Conservation (phyloP, 2,329 filamentous ascomycete genomes). For the Lecanicillium sp. region DNA sequence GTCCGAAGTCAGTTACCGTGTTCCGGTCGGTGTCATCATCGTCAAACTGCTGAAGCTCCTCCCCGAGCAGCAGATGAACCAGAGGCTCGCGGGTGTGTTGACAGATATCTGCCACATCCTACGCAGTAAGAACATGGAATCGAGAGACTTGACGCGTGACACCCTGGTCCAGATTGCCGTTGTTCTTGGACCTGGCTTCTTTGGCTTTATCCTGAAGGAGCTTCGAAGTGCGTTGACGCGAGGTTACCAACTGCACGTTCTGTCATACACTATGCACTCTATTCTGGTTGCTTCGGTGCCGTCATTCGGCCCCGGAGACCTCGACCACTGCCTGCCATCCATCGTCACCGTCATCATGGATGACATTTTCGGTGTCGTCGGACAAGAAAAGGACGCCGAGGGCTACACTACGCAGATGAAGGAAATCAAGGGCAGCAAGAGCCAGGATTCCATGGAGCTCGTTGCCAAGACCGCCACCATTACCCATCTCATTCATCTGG, state of each 20-base stretch:
- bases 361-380: conserved; percentile 87
- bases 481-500: conserved; percentile 63
- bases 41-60: conserved; percentile 82
- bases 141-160: conserved; percentile 83
- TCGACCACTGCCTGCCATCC: conserved; percentile 78
- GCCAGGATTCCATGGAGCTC: conserved; percentile 94
- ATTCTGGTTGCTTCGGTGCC: conserved; percentile 73
- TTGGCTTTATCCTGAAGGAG: conserved; percentile 92
- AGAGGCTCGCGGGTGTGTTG: conserved; percentile 73
- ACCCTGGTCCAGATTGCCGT: conserved; percentile 79
- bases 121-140: conserved; percentile 80
- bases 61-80: conserved; percentile 64
- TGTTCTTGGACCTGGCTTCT: conserved; percentile 73
- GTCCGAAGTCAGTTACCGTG: conserved; percentile 83
- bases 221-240: conserved; percentile 73
- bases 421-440: conserved; percentile 97
- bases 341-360: conserved; percentile 89
- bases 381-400: conserved; percentile 94
- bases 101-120: conserved; percentile 92
- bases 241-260: conserved; percentile 89
- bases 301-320: conserved; percentile 68
- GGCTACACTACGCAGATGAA: conserved; percentile 95
- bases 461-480: conserved; percentile 79
- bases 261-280: conserved; percentile 92
- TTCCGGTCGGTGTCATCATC: conserved; percentile 82